Evolutionary conservation across 495 filamentous ascomycete species (phyloP), one percentile per base, ranked within the genome.

Genomic region (Cladorrhinum samala): DNA sequence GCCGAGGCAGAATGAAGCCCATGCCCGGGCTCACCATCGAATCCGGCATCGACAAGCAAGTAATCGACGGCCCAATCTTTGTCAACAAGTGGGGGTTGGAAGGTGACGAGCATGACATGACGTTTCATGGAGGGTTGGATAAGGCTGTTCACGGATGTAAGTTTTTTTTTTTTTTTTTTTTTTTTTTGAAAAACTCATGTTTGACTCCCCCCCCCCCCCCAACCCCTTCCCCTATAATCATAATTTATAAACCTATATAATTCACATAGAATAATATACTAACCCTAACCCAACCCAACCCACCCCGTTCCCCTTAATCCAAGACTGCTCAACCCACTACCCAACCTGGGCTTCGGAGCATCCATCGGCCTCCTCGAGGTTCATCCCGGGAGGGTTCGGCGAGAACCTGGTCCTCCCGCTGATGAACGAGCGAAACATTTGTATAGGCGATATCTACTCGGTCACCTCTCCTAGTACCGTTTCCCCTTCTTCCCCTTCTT

Each of bases 81-180:
- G 69, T 80, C 49, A 64, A 66, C 14, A 65, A 58, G 21, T 44
- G 70, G 7, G 80, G 80, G 2, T 65, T 81, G 17, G 70, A 74
- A 20, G 69, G 66, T 48, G 80, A 83, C 53, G 79, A 82, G 59
- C 79, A 82, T 42, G 79, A 80, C 54, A 69, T 68, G 5, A 74
- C 72, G 0, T 77, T 76, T 40, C 80, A 83, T 53, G 77, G 78
- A 33, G 77, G 77, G 0, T 52, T 55, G 0, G 79, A 83, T 49
- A 81, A 81, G 59, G 79, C 80, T 2, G 66, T 83, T 24, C 77
- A 81, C 49, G 78, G 77, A 36, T 83, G 74, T 74, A 58, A 61
- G 68, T 56, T n/a, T n/a, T n/a, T n/a, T n/a, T n/a, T n/a, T n/a
- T n/a, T n/a, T n/a, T n/a, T n/a, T n/a, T n/a, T n/a, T n/a, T n/a